Evolutionary conservation across 2,329 filamentous ascomycete species (phyloP).

Genomic region (Aspergillus sp.): DNA sequence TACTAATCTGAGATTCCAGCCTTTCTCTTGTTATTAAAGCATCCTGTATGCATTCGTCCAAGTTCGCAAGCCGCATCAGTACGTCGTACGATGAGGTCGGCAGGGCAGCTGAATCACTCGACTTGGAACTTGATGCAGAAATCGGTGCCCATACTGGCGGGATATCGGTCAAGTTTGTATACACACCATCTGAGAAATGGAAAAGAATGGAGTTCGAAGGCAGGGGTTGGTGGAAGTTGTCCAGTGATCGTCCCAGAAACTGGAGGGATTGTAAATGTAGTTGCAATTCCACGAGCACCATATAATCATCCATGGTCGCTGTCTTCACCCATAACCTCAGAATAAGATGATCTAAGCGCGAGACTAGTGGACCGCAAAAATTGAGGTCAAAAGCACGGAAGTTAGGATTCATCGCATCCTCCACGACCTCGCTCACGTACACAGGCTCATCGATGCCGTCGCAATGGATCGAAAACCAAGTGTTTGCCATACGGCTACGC

Average conservation of each 20-base stretch:
- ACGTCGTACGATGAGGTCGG: conserved; percentile 80
- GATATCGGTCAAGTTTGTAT: conserved; percentile 71
- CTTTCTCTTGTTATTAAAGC: conserved; percentile 73
- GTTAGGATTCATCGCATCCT: conserved; percentile 84
- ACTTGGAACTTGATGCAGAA: conserved; percentile 27
- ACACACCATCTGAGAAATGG: conserved; percentile 82
- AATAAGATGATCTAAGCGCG: conserved; percentile 63
- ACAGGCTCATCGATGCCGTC: conserved; percentile 67
- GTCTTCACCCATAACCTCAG: conserved; percentile 73
- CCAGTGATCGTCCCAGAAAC: conserved; percentile 69
- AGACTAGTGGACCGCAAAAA: conserved; percentile 61
- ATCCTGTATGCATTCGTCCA: conserved; percentile 90
- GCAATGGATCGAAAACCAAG: conserved; percentile 83
- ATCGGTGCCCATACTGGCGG: conserved; percentile 44
- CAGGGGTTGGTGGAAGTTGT: conserved; percentile 67
- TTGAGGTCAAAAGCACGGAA: conserved; percentile 82
- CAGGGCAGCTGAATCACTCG: conserved; percentile 51
- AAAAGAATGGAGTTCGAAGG: conserved; percentile 82
- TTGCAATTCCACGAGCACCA: conserved; percentile 70
- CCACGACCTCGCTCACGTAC: conserved; percentile 83
- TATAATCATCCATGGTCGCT: conserved; percentile 52
- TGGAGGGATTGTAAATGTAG: conserved; percentile 72
- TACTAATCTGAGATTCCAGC: conserved; percentile 76
- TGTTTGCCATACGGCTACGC: conserved; percentile 73
- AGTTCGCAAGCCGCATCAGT: conserved; percentile 81